phyloP scores from a whole-genome alignment of 495 filamentous ascomycete species.

The Lophiotrema nucula region DNA sequence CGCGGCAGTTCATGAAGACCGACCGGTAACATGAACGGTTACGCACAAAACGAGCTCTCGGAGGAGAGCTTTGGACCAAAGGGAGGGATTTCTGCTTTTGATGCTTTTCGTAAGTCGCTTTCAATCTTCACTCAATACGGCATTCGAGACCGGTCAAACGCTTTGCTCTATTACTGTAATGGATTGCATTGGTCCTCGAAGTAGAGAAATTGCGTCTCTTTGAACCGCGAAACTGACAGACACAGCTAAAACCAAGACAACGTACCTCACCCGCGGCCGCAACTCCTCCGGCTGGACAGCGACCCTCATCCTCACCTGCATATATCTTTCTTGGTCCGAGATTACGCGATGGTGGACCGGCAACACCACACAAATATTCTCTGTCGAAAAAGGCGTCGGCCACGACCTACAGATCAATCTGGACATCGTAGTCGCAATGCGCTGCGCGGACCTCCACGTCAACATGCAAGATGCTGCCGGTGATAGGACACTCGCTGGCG shows the following conservation, averaged over 20 bases:
- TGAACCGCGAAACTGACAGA: conserved; percentile 33
- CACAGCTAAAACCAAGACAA: conserved; percentile 91
- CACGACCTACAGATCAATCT: conserved; percentile 91
- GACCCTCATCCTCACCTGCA: conserved; percentile 68
- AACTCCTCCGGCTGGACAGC: conserved; percentile 94
- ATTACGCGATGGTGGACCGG: conserved; percentile 79
- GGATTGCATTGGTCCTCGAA: not conserved
- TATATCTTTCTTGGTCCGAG: conserved; percentile 72
- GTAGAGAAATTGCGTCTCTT: not conserved
- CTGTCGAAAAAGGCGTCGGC: conserved; percentile 87
- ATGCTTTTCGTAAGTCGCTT: conserved; percentile 83
- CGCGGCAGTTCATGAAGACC: not conserved
- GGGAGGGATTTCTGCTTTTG: conserved; percentile 75
- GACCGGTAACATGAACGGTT: conserved; percentile 63
- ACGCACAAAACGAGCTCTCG: conserved; percentile 67
- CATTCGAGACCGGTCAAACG: not conserved
- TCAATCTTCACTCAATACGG: not conserved
- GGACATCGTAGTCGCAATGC: conserved; percentile 90
- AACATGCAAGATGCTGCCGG: conserved; percentile 97
- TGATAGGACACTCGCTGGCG: conserved; percentile 82
- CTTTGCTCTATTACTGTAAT: not conserved
- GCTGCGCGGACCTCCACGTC: conserved; percentile 81
- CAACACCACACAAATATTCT: conserved; percentile 81
- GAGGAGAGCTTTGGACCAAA: conserved; percentile 75
- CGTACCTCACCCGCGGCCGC: conserved; percentile 76